Conservation (phyloP, 495 filamentous ascomycete genomes). For the Paragyromitra xinjiangensis region DNA sequence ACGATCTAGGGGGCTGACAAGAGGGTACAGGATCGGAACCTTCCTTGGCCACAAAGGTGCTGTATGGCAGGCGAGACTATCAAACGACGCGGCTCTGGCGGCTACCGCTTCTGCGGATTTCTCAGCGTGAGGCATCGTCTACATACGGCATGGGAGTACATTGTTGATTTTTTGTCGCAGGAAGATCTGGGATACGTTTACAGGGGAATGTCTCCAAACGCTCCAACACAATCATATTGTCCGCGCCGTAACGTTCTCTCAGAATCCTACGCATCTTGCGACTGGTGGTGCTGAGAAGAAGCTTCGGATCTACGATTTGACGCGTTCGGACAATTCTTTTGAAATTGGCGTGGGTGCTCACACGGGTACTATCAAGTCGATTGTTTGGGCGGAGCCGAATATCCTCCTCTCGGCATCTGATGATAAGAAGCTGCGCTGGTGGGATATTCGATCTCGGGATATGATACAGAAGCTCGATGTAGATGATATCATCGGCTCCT, state of each 20-base stretch:
- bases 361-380: constrained; percentile 86
- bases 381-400: constrained; percentile 92
- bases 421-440: constrained; percentile 92
- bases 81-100: constrained; percentile 84
- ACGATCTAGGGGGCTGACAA: too few species aligned
- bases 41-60: constrained; percentile 98
- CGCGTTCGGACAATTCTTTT: constrained; percentile 63
- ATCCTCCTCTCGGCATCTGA: constrained; percentile 87
- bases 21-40: constrained; percentile 80
- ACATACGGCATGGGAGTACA: not conserved
- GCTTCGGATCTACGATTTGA: constrained; percentile 90
- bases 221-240: constrained; percentile 94
- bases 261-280: constrained; percentile 77
- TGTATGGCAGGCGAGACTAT: constrained; percentile 94
- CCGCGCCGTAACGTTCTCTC: constrained; percentile 88
- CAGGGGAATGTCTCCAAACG: constrained; percentile 86
- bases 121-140: constrained; percentile 72
- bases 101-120: constrained; percentile 96
- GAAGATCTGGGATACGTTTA: constrained; percentile 96
- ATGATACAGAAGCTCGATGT: constrained; percentile 76
- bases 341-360: constrained; percentile 88
- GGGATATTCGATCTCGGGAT: constrained; percentile 79
- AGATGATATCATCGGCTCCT: constrained; percentile 83
- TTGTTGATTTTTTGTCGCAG: constrained; percentile 60
- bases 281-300: constrained; percentile 97